These are phyloP conservation scores for Phialemonium atrogriseum DNA, from an alignment of 2,329 filamentous ascomycete genomes.

Conservation along the genomic window DNA sequence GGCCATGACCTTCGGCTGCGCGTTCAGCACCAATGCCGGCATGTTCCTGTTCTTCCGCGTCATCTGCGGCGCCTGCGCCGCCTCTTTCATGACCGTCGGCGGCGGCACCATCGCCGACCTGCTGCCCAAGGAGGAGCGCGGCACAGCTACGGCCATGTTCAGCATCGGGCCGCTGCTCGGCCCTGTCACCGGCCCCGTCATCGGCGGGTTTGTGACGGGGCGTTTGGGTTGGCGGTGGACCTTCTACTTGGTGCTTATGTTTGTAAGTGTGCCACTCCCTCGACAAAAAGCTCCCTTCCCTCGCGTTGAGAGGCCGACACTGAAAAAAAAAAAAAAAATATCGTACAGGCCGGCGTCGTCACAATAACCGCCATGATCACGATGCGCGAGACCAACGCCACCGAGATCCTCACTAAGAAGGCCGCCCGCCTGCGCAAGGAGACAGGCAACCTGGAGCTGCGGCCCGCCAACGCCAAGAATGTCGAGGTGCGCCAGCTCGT, in stretches of 20 bases:
- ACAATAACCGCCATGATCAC: slow-evolving; percentile 26
- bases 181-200: slow-evolving; percentile 38
- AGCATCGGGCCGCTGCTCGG: slow-evolving; percentile 40
- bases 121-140: slow-evolving; percentile 37
- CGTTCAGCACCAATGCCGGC: slow-evolving; percentile 42
- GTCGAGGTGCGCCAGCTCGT: slow-evolving; percentile 20
- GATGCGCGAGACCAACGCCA: slow-evolving; percentile 34
- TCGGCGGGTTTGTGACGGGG: slow-evolving; percentile 24
- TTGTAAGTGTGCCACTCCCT: slow-evolving; percentile 26
- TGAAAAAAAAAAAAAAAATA: slow-evolving; percentile 2
- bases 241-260: slow-evolving; percentile 38
- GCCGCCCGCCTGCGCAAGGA: slow-evolving; percentile 30
- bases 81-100: slow-evolving; percentile 36
- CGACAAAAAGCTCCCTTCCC: too few species aligned
- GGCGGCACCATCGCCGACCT: slow-evolving; percentile 43
- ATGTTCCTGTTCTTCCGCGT: slow-evolving; percentile 39
- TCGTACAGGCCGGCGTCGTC: slow-evolving; percentile 16
- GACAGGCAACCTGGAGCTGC: slow-evolving; percentile 30
- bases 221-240: slow-evolving; percentile 41
- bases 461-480: too few species aligned
- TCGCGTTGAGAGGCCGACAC: neutral
- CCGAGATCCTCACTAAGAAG: slow-evolving; percentile 31
- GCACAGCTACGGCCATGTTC: slow-evolving; percentile 37
- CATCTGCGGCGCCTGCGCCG: slow-evolving; percentile 33
- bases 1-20: slow-evolving; percentile 56